phyloP scores from a whole-genome alignment of 208 protist genomes.

The Angomonas ambiguus region DNA sequence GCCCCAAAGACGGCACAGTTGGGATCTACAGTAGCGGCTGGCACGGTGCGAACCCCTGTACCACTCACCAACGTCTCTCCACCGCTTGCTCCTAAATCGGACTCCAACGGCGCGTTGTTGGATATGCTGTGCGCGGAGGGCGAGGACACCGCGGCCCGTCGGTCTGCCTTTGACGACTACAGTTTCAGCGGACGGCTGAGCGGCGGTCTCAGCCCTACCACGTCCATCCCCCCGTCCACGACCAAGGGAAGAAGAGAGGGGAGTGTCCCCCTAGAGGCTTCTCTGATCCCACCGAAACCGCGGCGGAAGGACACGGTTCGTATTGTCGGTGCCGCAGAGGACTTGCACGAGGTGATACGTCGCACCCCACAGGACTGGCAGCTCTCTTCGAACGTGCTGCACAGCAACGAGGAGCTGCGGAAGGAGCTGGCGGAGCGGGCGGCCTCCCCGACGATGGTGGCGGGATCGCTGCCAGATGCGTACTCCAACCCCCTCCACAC shows the following conservation, averaged over 20 bases:
- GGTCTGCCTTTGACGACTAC: background rate
- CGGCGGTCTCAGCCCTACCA: background rate
- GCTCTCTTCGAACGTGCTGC: background rate
- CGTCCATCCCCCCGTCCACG: no score
- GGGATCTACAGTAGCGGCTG: no score
- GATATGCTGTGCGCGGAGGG: background rate
- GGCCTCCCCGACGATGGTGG: background rate
- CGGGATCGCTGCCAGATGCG: background rate
- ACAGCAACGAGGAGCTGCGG: background rate
- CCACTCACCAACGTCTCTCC: no score
- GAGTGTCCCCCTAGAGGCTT: background rate
- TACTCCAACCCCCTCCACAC: background rate
- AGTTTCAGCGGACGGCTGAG: background rate
- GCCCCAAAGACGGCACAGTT: no score
- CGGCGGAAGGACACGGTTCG: constrained; percentile 10
- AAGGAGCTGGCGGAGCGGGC: background rate
- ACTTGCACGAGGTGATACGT: constrained; percentile 2
- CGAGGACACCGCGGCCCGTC: background rate
- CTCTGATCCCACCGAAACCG: background rate
- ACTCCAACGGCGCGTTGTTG: no score
- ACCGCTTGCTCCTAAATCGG: no score
- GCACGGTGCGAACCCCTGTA: no score
- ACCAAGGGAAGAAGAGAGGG: no score
- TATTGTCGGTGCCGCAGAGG: constrained; percentile 7
- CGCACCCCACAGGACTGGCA: background rate